Percentiles rank a stretch among this genome's conserved stretches.
Conservation (phyloP, 352 stramenopile genomes). For the Pythium rishiriense region DNA sequence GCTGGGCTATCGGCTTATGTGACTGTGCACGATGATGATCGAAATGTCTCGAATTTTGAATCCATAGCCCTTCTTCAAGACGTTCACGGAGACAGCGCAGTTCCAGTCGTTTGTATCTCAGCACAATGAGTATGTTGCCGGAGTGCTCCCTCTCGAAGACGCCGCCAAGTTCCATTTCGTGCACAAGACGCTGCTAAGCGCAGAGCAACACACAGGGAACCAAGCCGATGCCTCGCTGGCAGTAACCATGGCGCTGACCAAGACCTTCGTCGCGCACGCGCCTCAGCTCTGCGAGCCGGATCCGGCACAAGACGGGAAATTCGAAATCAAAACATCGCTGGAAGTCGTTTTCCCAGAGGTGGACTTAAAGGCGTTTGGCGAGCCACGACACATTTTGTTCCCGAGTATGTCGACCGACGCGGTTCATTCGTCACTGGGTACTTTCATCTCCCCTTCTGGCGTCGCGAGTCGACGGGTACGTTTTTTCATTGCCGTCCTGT, state of each 20-base stretch:
- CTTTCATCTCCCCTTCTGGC: conserved; percentile 28
- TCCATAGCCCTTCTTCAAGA: conserved; percentile 39
- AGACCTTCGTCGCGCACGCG: conserved; percentile 44
- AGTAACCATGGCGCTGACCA: conserved; percentile 26
- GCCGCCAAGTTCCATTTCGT: conserved; percentile 44
- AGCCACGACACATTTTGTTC: conserved; percentile 32
- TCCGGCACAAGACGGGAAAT: neutral
- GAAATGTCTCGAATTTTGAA: neutral
- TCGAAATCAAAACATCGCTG: conserved; percentile 10
- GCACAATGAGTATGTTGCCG: conserved; percentile 38
- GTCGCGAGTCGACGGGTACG: conserved; percentile 17
- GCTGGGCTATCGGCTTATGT: too few relatives aligned
- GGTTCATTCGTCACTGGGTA: conserved; percentile 33
- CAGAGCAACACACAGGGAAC: conserved; percentile 13
- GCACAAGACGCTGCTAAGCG: conserved; percentile 30
- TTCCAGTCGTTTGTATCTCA: conserved; percentile 46
- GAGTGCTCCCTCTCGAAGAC: conserved; percentile 32
- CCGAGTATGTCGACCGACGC: conserved; percentile 31
- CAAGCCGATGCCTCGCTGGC: conserved; percentile 15
- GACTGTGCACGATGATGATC: neutral
- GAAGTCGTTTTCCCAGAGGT: conserved; percentile 37
- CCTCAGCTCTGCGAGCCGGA: conserved; percentile 19
- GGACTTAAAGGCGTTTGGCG: conserved; percentile 30
- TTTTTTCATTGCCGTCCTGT: too few relatives aligned
- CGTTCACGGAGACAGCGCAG: conserved; percentile 33